Base-by-base conservation (phyloP, 73 alveolate species). In the Symbiodinium natans region DNA sequence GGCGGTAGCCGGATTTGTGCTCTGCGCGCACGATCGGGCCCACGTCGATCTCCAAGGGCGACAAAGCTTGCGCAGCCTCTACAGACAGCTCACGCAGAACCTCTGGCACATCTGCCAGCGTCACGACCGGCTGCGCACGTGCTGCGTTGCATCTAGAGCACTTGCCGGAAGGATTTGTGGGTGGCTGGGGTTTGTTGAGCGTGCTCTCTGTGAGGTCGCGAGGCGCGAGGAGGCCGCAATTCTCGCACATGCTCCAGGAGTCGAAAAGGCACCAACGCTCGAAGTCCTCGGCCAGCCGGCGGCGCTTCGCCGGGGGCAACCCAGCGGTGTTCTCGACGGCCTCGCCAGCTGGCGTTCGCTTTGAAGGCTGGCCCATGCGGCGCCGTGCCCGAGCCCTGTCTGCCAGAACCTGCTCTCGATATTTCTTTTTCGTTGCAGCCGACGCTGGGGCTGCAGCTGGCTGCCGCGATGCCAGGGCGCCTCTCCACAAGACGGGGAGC, bases 41-140 rank as follows among this genome's bases (percentile, higher is more conserved):
- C 23, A 74, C 85, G 9, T 74, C 85, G 1, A 74, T 74, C 85
- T 74, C 85, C 85, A 74, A 10, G 10, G 85, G 85, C 10, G 85
- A 74, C 48, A 74, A 23, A 43, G 85, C 85, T 7, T 1, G n/a
- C 31, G 85, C 85, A 5, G 85, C 85, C n/a, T 74, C 85, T 29
- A 10, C 7, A 27, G 85, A 33, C 23, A 74, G 85, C 11, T 43
- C 85, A 2, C 85, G 85, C 41, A 74, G 85, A 1, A 19, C 23
- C 41, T 0, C 42, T 2, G 85, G 85, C 42, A 25, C 41, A 11
- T 68, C 82, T 2, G 23, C 40, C 40, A 68, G 0, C 23, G 82
- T 3, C 6, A 31, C 3, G 5, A 25, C 48, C 48, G 85, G 43
- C 41, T 74, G 85, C 43, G 41, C 17, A 10, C 85, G 85, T 5